A percentile compares a stretch with the other conserved stretches of the same genome.
Evolutionary conservation across 73 alveolate species (phyloP).

Genomic region (Symbiodinium pilosum): DNA sequence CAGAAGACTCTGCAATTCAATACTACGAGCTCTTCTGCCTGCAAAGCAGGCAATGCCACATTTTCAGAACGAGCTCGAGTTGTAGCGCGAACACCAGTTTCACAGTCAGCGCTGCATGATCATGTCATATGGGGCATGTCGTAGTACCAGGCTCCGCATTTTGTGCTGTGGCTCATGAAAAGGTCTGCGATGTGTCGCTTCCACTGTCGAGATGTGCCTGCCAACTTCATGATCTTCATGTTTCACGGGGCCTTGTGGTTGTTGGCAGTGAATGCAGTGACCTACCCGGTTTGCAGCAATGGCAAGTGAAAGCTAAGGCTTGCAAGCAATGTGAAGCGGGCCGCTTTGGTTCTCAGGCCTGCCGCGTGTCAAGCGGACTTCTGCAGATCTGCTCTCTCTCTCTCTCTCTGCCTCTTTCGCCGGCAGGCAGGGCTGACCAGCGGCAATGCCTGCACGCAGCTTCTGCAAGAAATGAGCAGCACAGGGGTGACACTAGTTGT

Average conservation of each 20-base stretch:
- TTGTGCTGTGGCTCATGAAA: too few species aligned
- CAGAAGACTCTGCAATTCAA: too few species aligned
- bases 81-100: too few species aligned
- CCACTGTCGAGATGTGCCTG: too few species aligned
- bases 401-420: not conserved
- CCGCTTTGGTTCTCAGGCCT: constrained; percentile 53
- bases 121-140: not conserved
- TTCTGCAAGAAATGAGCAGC: too few species aligned
- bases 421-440: constrained; percentile 53
- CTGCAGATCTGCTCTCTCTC: too few species aligned
- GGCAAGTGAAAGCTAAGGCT: constrained; percentile 19
- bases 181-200: too few species aligned
- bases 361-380: not conserved
- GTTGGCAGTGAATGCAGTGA: too few species aligned
- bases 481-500: too few species aligned
- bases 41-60: not conserved
- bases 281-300: not conserved
- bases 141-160: not conserved
- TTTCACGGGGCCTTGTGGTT: too few species aligned
- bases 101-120: not conserved
- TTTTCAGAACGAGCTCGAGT: not conserved
- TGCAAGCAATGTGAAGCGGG: constrained; percentile 32
- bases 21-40: not conserved
- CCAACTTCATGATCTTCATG: too few species aligned
- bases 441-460: constrained; percentile 45